phyloP scores from a whole-genome alignment of 2,329 filamentous ascomycete genomes.

The Nakataea oryzae region DNA sequence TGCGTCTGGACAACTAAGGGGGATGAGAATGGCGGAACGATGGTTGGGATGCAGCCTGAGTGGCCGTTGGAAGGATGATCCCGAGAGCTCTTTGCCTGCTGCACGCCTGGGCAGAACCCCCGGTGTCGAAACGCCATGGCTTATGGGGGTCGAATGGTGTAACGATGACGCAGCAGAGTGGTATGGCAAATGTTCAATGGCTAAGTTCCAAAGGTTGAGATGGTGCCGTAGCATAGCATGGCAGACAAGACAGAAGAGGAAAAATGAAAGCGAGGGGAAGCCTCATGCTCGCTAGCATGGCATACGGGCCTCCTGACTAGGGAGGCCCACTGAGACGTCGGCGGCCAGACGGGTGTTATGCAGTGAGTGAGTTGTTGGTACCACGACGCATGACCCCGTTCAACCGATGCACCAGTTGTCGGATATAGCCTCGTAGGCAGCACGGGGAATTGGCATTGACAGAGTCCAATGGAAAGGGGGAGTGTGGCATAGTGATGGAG shows the following conservation, averaged over 20 bases:
- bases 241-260: not conserved
- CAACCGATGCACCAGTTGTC: not conserved
- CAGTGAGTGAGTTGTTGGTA: not conserved
- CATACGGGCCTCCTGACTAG: not conserved
- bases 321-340: not conserved
- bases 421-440: not conserved
- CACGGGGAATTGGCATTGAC: not conserved
- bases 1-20: too few species aligned
- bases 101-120: not conserved
- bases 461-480: not conserved
- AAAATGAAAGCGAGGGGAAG: not conserved
- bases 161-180: not conserved
- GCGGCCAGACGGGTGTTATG: not conserved
- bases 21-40: not conserved
- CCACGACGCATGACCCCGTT: not conserved
- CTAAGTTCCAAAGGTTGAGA: not conserved
- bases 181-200: not conserved
- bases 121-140: not conserved
- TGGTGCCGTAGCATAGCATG: not conserved
- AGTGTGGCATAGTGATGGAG: not conserved
- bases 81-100: not conserved
- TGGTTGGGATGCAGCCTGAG: not conserved
- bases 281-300: not conserved
- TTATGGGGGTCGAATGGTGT: not conserved
- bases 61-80: not conserved